phyloP scores from a whole-genome alignment of 345 rosid genomes.

The Durio zibethinus region DNA sequence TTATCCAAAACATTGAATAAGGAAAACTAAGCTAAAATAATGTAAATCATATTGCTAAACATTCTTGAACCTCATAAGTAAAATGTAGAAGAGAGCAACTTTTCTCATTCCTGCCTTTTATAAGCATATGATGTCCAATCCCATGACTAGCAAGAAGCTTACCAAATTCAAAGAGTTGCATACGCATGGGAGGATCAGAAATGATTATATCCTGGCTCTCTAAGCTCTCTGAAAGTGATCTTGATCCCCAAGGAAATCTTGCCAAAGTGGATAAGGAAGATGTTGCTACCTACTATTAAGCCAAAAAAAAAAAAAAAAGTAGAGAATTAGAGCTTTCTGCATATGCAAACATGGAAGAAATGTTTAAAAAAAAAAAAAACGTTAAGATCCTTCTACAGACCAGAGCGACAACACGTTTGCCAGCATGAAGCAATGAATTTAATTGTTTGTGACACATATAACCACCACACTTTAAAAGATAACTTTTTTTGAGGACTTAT shows the following conservation, averaged over 20 bases:
- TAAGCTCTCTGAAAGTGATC: slow-evolving; percentile 30
- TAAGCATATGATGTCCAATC: background rate
- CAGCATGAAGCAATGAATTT: background rate
- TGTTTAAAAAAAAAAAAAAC: background rate
- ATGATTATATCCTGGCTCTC: slow-evolving; percentile 18
- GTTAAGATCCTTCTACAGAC: background rate
- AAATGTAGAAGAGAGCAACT: background rate
- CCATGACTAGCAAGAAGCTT: slow-evolving; percentile 17
- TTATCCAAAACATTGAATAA: background rate
- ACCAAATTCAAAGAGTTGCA: slow-evolving; percentile 87
- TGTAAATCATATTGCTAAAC: background rate
- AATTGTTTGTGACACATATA: background rate
- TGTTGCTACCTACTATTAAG: slow-evolving; percentile 51
- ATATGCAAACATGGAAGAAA: background rate
- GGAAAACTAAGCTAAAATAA: background rate
- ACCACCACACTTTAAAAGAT: background rate
- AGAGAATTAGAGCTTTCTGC: background rate
- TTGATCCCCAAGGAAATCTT: slow-evolving; percentile 79
- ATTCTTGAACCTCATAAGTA: background rate
- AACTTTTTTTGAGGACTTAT: background rate
- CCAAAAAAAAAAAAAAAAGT: background rate
- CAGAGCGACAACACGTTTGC: background rate
- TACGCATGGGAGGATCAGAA: slow-evolving; percentile 38
- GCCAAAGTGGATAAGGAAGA: slow-evolving; percentile 65
- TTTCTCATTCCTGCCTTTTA: background rate